Conservation (phyloP, 495 filamentous ascomycete genomes). For the Immersiella caudata region DNA sequence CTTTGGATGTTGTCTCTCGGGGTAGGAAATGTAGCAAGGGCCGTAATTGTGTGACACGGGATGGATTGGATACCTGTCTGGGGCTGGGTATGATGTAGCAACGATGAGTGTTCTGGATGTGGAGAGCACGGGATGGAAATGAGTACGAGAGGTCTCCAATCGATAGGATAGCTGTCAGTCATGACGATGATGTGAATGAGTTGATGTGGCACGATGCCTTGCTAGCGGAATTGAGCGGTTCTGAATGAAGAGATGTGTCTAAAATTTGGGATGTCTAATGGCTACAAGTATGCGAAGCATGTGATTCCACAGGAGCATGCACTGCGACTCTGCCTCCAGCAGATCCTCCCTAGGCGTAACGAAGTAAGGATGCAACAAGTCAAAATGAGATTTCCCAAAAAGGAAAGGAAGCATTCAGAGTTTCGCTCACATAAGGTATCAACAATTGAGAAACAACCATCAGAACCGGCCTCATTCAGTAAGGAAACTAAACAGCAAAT, state of each 20-base stretch:
- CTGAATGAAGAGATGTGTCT: background rate
- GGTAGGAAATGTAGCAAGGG: constrained; percentile 2
- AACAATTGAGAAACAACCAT: background rate
- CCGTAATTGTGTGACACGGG: background rate
- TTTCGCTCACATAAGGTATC: no score
- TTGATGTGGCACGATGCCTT: constrained; percentile 6
- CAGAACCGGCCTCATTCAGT: background rate
- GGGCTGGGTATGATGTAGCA: background rate
- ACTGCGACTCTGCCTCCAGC: no score
- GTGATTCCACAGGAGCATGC: no score
- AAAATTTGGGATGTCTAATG: background rate
- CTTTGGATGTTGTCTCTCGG: background rate
- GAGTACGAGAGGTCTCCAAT: background rate
- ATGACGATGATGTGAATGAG: constrained; percentile 12
- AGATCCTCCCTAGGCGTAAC: no score
- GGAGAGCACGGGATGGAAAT: background rate
- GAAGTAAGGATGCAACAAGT: no score
- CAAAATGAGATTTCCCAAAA: no score
- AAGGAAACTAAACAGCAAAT: background rate
- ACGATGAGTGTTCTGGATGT: background rate
- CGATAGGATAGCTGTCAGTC: background rate
- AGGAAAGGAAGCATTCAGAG: no score
- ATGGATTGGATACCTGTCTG: background rate
- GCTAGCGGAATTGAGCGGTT: constrained; percentile 12
- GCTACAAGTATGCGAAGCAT: no score